Conservation (phyloP, 805 yeast genomes). For the Sungouiella thailandica region DNA sequence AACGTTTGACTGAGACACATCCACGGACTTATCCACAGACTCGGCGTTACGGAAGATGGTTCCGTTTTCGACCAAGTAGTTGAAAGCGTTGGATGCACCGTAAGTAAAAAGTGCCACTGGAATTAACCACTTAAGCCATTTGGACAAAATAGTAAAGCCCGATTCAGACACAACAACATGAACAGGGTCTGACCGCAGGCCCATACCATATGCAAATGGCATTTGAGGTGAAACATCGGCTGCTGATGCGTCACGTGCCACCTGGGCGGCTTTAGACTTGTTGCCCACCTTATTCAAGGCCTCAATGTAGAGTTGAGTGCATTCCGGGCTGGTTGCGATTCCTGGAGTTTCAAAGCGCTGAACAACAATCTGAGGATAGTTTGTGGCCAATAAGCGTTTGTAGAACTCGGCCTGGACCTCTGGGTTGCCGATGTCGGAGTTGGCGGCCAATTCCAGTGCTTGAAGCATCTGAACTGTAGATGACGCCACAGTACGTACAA, state of each 20-base stretch:
- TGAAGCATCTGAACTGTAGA: conserved; percentile 28
- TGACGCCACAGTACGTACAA: neutral
- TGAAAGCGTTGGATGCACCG: conserved; percentile 74
- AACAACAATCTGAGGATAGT: conserved; percentile 95
- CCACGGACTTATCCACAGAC: conserved; percentile 72
- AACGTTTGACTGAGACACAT: conserved; percentile 79
- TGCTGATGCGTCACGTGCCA: conserved; percentile 39
- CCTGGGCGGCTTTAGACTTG: conserved; percentile 68
- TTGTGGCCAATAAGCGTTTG: conserved; percentile 62
- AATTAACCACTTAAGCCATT: conserved; percentile 85
- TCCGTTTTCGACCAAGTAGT: conserved; percentile 76
- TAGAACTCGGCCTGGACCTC: conserved; percentile 80
- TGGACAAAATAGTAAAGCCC: conserved; percentile 67
- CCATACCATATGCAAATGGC: conserved; percentile 37
- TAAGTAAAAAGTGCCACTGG: conserved; percentile 77
- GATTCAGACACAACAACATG: conserved; percentile 93
- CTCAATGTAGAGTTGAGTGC: conserved; percentile 72
- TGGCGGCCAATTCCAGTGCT: conserved; percentile 78
- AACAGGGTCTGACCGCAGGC: conserved; percentile 75
- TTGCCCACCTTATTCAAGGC: conserved; percentile 80
- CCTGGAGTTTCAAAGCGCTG: conserved; percentile 92
- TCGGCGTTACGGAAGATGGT: conserved; percentile 73
- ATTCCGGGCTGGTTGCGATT: conserved; percentile 76
- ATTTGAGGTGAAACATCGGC: conserved; percentile 5
- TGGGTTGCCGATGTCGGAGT: conserved; percentile 64